phyloP scores from a whole-genome alignment of 176 grass and related monocot species.

The Carex pumila region DNA sequence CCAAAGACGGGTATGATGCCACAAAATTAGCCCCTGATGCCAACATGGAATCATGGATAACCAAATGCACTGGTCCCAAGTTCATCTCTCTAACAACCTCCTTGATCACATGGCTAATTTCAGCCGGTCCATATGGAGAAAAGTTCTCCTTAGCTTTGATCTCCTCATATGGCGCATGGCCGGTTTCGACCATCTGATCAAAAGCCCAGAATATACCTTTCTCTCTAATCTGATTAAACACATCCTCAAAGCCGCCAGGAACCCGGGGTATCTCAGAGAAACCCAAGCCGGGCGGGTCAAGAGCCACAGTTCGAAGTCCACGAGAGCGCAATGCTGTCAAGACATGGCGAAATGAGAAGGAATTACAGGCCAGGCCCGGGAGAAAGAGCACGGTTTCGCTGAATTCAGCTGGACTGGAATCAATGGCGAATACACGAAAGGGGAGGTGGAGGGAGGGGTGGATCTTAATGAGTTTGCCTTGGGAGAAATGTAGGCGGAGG shows the following conservation, averaged over 20 bases:
- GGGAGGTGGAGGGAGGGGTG: not conserved
- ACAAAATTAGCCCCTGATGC: constrained; percentile 40
- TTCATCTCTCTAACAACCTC: constrained; percentile 41
- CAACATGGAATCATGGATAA: constrained; percentile 65
- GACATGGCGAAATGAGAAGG: constrained; percentile 61
- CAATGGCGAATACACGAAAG: constrained; percentile 38
- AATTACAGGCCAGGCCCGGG: constrained; percentile 47
- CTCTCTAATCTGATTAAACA: constrained; percentile 41
- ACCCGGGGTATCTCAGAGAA: constrained; percentile 28
- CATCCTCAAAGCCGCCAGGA: constrained; percentile 22
- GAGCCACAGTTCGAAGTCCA: constrained; percentile 24
- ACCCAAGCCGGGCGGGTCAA: constrained; percentile 57
- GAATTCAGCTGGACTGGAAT: constrained; percentile 22
- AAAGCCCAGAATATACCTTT: constrained; percentile 76
- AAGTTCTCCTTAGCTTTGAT: not conserved
- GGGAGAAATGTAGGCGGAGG: constrained; percentile 33
- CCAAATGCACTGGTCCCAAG: constrained; percentile 49
- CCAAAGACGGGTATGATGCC: constrained; percentile 22
- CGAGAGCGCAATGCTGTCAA: constrained; percentile 28
- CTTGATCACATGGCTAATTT: constrained; percentile 31
- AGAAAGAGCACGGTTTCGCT: constrained; percentile 40
- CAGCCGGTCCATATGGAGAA: constrained; percentile 29
- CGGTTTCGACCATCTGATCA: constrained; percentile 65
- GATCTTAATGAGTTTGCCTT: constrained; percentile 43
- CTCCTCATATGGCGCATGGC: constrained; percentile 56